Evolutionary conservation across 352 stramenopile species (phyloP).

Genomic region (Pythium diclinum): DNA sequence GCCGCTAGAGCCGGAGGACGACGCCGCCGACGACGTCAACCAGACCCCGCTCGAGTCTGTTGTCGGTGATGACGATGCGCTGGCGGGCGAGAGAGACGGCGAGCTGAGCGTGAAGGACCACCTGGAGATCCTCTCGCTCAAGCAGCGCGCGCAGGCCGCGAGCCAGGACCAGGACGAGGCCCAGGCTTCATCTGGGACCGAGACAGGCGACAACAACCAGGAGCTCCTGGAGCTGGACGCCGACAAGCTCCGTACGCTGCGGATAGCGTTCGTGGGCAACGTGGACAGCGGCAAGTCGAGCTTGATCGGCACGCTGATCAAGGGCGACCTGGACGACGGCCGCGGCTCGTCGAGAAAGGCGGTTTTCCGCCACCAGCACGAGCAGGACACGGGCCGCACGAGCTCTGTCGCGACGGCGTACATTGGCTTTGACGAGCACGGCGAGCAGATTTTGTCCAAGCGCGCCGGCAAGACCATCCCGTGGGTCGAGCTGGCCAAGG

Average conservation of each 20-base stretch:
- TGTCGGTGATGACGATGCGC: slow-evolving; percentile 18
- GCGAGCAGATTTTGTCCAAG: slow-evolving; percentile 79
- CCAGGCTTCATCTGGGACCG: neutral
- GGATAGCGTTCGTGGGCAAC: slow-evolving; percentile 90
- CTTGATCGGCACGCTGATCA: slow-evolving; percentile 93
- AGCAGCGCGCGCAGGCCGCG: slow-evolving; percentile 18
- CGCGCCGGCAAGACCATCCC: slow-evolving; percentile 69
- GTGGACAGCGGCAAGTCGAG: slow-evolving; percentile 93
- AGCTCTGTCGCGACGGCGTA: slow-evolving; percentile 83
- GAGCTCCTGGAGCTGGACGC: slow-evolving; percentile 23
- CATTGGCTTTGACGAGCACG: slow-evolving; percentile 71
- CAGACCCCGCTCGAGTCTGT: slow-evolving; percentile 1
- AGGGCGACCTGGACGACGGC: slow-evolving; percentile 95
- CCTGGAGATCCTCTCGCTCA: slow-evolving; percentile 28
- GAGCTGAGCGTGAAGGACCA: slow-evolving; percentile 29
- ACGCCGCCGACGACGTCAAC: neutral
- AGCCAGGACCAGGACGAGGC: neutral
- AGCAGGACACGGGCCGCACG: slow-evolving; percentile 76
- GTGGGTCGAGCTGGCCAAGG: slow-evolving; percentile 75
- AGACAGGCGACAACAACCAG: neutral
- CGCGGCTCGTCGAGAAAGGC: slow-evolving; percentile 81
- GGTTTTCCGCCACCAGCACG: slow-evolving; percentile 88
- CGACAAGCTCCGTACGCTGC: slow-evolving; percentile 67
- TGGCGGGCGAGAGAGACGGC: slow-evolving; percentile 3
- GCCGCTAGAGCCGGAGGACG: slow-evolving; percentile 7